Conservation (phyloP, 2,329 filamentous ascomycete species). For the Fonsecaea nubica region DNA sequence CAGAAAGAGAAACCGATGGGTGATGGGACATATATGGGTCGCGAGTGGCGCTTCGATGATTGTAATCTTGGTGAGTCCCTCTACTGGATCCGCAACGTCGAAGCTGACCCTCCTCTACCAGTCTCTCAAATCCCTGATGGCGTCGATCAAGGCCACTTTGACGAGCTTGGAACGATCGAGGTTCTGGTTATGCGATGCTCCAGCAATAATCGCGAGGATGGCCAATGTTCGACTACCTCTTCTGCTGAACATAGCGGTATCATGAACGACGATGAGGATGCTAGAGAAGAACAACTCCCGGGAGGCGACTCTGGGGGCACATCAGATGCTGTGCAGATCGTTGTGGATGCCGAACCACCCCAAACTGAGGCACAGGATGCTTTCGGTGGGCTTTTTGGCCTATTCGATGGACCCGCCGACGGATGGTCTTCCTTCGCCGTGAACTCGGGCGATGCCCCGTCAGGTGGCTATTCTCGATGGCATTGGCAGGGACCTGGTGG, state of each 20-base stretch:
- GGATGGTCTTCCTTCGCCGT: slow-evolving; percentile 9
- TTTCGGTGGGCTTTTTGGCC: slow-evolving; percentile 21
- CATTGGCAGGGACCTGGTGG: slow-evolving; percentile 6
- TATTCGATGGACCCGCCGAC: slow-evolving; percentile 36
- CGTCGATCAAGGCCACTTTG: slow-evolving; percentile 38
- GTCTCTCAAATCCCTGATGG: slow-evolving; percentile 32
- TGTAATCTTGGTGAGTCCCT: slow-evolving; percentile 54
- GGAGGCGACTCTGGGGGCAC: slow-evolving; percentile 29
- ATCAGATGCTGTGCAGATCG: neutral
- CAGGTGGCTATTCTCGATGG: slow-evolving; percentile 22
- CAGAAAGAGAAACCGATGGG: slow-evolving; percentile 61
- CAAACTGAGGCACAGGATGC: slow-evolving; percentile 8
- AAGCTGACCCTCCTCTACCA: slow-evolving; percentile 20
- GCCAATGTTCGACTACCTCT: slow-evolving; percentile 25
- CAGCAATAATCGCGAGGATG: slow-evolving; percentile 21
- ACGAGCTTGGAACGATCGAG: slow-evolving; percentile 43
- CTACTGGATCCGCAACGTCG: neutral
- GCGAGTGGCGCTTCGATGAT: slow-evolving; percentile 61
- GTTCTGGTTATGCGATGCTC: slow-evolving; percentile 44
- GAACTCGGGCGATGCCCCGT: slow-evolving; percentile 19
- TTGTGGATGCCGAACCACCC: neutral
- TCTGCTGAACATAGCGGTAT: slow-evolving; percentile 38
- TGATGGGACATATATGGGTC: slow-evolving; percentile 57
- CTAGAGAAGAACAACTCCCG: slow-evolving; percentile 19
- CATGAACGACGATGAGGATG: slow-evolving; percentile 22